A percentile compares a stretch with the other conserved stretches of the same genome.
Conservation (phyloP, 1,139 yeast genomes). For the Tardiomyces depauwii region DNA sequence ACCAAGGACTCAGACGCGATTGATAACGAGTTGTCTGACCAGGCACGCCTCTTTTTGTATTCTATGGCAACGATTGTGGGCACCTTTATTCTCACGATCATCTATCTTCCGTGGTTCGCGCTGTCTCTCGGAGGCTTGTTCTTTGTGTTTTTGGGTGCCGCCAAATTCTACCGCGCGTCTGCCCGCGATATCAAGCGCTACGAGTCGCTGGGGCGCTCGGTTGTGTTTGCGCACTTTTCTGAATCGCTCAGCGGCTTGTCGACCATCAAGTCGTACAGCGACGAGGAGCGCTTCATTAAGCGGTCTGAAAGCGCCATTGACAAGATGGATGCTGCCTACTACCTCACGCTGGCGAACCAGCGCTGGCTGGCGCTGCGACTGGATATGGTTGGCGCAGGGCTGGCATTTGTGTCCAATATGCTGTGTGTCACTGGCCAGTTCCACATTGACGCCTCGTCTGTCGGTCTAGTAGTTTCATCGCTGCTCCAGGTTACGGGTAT, state of each 20-base stretch:
- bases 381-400: constrained; percentile 50
- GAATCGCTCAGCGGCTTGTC: constrained; percentile 64
- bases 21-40: constrained; percentile 44
- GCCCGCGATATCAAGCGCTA: constrained; percentile 71
- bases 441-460: constrained; percentile 47
- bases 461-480: constrained; percentile 54
- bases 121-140: constrained; percentile 33
- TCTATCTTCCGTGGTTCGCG: constrained; percentile 11
- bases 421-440: constrained; percentile 57
- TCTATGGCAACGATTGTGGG: constrained; percentile 8
- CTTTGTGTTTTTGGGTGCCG: constrained; percentile 47
- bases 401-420: constrained; percentile 33
- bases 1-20: constrained; percentile 73
- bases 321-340: constrained; percentile 63
- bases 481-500: constrained; percentile 19
- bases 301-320: constrained; percentile 43
- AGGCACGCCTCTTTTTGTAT: constrained; percentile 21
- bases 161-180: constrained; percentile 49
- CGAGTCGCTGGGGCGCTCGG: constrained; percentile 67
- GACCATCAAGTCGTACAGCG: constrained; percentile 56
- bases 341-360: constrained; percentile 54
- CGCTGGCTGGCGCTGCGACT: constrained; percentile 63
- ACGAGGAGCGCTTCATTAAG: constrained; percentile 35
- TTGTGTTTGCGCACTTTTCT: constrained; percentile 65
- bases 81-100: constrained; percentile 39